phyloP scores from a whole-genome alignment of 805 yeast genomes.

The Ogataea haglerorum region DNA sequence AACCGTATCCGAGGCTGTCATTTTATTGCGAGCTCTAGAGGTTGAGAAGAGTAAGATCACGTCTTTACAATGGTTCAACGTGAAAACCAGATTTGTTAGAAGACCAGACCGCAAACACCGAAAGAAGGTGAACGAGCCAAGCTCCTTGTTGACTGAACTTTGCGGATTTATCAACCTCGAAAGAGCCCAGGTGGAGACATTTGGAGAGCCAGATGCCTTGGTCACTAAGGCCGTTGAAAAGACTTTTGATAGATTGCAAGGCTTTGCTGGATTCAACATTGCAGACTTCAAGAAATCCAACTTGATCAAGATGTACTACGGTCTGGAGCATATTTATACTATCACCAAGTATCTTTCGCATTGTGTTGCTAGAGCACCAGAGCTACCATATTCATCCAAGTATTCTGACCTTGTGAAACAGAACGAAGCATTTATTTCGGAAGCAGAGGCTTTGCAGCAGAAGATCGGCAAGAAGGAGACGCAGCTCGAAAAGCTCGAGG shows the following conservation, averaged over 20 bases:
- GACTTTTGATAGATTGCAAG: conserved; percentile 1
- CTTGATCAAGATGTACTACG: conserved; percentile 7
- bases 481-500: conserved; percentile 10
- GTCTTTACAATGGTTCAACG: conserved; percentile 15
- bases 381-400: conserved; percentile 8
- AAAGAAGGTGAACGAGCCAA: conserved; percentile 5
- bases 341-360: conserved; percentile 16
- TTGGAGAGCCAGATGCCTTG: conserved; percentile 1
- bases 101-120: conserved; percentile 2
- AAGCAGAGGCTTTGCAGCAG: conserved; percentile 15
- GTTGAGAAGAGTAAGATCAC: conserved; percentile 11
- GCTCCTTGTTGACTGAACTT: conserved; percentile 10
- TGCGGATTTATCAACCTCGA: conserved; percentile 14
- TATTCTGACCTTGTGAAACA: conserved; percentile 9
- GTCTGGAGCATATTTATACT: conserved; percentile 20
- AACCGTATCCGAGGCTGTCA: conserved; percentile 24
- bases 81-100: conserved; percentile 18
- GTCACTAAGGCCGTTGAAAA: conserved; percentile 5
- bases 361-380: conserved; percentile 13
- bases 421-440: conserved; percentile 13
- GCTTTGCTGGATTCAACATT: conserved; percentile 6
- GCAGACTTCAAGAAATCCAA: conserved; percentile 5
- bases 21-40: conserved; percentile 25
- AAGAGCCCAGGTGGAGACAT: conserved; percentile 6
- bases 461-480: conserved; percentile 8